Percentiles rank a stretch among this genome's conserved stretches.
Conservation (phyloP, 208 protist genomes). For the Paratrypanosoma confusum region DNA sequence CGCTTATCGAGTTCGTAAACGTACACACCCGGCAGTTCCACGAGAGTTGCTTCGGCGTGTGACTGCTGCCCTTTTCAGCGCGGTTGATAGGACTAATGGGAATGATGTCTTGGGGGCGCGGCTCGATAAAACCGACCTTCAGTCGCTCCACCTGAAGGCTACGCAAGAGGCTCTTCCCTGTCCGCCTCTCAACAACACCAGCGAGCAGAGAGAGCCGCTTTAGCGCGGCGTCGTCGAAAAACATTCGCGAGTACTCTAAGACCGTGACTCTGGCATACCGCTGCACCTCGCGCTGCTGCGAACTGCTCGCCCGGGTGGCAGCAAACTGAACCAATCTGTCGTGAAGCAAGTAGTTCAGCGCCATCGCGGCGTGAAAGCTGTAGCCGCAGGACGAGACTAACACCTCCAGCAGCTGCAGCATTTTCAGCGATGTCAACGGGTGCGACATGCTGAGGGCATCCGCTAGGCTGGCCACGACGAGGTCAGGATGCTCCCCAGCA, state of each 20-base stretch:
- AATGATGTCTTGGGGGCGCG: slow-evolving; percentile 43
- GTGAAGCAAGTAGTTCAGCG: slow-evolving; percentile 32
- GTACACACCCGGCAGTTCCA: not conserved
- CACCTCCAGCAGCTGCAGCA: slow-evolving; percentile 59
- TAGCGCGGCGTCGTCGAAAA: slow-evolving; percentile 57
- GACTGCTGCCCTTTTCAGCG: slow-evolving; percentile 8
- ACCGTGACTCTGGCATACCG: slow-evolving; percentile 58
- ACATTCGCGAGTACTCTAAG: slow-evolving; percentile 81
- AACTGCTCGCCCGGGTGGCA: slow-evolving; percentile 27
- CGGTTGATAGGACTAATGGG: slow-evolving; percentile 44
- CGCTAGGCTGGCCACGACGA: slow-evolving; percentile 32
- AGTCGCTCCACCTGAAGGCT: slow-evolving; percentile 65
- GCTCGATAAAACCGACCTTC: slow-evolving; percentile 47
- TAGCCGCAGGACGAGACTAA: slow-evolving; percentile 66
- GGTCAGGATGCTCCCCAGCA: slow-evolving; percentile 39
- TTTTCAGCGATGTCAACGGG: slow-evolving; percentile 22
- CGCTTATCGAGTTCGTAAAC: too few relatives aligned
- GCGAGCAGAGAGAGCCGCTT: slow-evolving; percentile 37
- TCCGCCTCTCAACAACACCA: slow-evolving; percentile 43
- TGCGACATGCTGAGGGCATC: slow-evolving; percentile 21
- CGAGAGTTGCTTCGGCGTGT: not conserved
- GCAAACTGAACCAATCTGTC: slow-evolving; percentile 54
- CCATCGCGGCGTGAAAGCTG: slow-evolving; percentile 60
- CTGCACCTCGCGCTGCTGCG: slow-evolving; percentile 38
- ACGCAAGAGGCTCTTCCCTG: slow-evolving; percentile 56